A percentile compares a stretch with the other conserved stretches of the same genome.
Conservation (phyloP, 345 rosid species). For the Odontarrhena argentea region DNA sequence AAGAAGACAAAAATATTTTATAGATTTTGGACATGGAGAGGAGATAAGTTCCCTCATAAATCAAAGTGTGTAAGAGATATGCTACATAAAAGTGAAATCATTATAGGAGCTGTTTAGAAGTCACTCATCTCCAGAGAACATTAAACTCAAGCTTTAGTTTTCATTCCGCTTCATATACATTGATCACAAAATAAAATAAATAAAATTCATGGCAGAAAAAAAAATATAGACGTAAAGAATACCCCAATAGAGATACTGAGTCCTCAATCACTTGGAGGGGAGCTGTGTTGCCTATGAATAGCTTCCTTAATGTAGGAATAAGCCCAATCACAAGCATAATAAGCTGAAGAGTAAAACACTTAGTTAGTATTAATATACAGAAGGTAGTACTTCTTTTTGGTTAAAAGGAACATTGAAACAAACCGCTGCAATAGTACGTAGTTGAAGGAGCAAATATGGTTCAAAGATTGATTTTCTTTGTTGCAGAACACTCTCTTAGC, state of each 20-base stretch:
- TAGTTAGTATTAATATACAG: not conserved
- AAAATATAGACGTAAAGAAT: slow-evolving; percentile 23
- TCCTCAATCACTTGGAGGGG: slow-evolving; percentile 65
- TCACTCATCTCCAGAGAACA: too few species aligned
- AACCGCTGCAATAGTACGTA: slow-evolving; percentile 49
- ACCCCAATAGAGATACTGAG: slow-evolving; percentile 61
- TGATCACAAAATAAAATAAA: too few species aligned
- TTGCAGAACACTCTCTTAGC: slow-evolving; percentile 23
- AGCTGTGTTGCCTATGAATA: slow-evolving; percentile 56
- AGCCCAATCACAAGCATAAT: slow-evolving; percentile 58
- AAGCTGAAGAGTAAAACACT: slow-evolving; percentile 42
- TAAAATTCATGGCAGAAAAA: too few species aligned
- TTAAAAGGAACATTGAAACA: slow-evolving; percentile 19
- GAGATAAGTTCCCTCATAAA: too few species aligned
- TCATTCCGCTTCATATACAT: too few species aligned
- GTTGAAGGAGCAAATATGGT: slow-evolving; percentile 64
- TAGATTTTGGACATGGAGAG: too few species aligned
- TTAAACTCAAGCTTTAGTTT: too few species aligned
- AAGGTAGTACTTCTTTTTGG: slow-evolving; percentile 7
- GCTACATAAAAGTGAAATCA: too few species aligned
- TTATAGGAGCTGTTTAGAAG: too few species aligned
- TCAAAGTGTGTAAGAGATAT: too few species aligned
- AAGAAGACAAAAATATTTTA: too few species aligned
- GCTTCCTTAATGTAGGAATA: slow-evolving; percentile 47
- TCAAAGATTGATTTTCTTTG: slow-evolving; percentile 47